Base-by-base conservation (phyloP, 1,284 basidiomycete genomes). In the Cutaneotrichosporon sp. region DNA sequence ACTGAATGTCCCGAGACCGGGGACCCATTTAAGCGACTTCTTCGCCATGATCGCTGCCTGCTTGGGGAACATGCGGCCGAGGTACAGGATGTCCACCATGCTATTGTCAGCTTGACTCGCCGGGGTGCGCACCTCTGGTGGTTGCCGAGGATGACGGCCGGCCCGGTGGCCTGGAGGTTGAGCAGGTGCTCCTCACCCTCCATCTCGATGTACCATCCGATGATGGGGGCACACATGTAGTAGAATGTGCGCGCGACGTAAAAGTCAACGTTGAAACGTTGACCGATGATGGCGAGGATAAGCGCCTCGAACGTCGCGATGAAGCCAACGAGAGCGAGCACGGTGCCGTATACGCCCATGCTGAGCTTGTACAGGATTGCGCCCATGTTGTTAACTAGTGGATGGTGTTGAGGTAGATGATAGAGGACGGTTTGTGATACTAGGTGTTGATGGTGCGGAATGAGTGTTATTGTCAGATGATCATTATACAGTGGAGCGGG, bases 31-130 rank as follows among this genome's bases (percentile, higher is more conserved):
- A 42, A 99, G 83, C 64, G 91, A 90, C 76, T 91, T 90, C 84
- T 99, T 99, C 34, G 94, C 89, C 88, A 96, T 94, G 76, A 99
- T 96, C 18, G 90, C 87, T 16, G 91, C 86, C 65, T 86, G 85
- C 69, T 86, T 86, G 31, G 94, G 97, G 82, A 97, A 92, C 70
- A 95, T 86, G 69, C 92, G 86, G 65, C 90, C 95, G 57, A 99
- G 84, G 72, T 89, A 87, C 50, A 94, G 79, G 65, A 97, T 86
- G 81, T 96, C 93, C 61, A 97, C 81, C 86, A 94, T 91, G 72
- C 90, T 83, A 65, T 8, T 32, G 51, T 30, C 51, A 51, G 49
- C 22, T 30, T 10, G 5, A 2, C 0, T 30, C 5, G 22, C 22
- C 21, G 11, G 49, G 3, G 18, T 4, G 69, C 78, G 63, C 53